A percentile compares a stretch with the other conserved stretches of the same genome.
Evolutionary conservation across 2,329 filamentous ascomycete genomes (phyloP).

Genomic region (Aspergillus jensenii): DNA sequence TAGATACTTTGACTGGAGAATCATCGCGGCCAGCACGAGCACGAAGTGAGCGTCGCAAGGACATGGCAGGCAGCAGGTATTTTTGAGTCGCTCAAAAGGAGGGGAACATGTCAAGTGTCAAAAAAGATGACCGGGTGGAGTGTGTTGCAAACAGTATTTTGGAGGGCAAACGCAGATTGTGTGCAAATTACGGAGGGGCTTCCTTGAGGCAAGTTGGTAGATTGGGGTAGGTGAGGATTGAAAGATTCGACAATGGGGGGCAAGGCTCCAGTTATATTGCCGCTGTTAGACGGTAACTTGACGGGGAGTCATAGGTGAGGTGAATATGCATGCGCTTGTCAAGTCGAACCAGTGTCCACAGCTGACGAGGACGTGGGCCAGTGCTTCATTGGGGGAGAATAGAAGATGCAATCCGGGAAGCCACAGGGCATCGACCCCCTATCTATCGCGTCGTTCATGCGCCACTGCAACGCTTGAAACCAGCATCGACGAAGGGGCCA

Average conservation of each 20-base stretch:
- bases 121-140: neutral
- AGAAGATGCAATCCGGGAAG: constrained; percentile 30
- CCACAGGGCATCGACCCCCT: constrained; percentile 27
- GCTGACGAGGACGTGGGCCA: constrained; percentile 21
- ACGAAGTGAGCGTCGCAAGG: constrained; percentile 41
- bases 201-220: neutral
- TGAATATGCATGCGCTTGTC: constrained; percentile 6
- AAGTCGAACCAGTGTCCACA: constrained; percentile 11
- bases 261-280: constrained; percentile 8
- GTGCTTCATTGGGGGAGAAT: constrained; percentile 13
- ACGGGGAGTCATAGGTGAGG: neutral
- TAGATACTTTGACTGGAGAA: constrained; percentile 31
- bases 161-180: constrained; percentile 13
- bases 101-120: neutral
- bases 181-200: constrained; percentile 1
- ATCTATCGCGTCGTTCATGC: constrained; percentile 27
- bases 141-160: neutral
- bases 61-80: constrained; percentile 27
- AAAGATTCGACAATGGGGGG: constrained; percentile 2
- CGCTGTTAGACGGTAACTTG: neutral
- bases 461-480: constrained; percentile 25
- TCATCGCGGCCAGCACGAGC: constrained; percentile 32
- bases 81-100: constrained; percentile 4
- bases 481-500: constrained; percentile 23
- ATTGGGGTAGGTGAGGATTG: neutral